Conservation (phyloP, 371 early-diverging fungal species). For the Rhizomucor pusillus region DNA sequence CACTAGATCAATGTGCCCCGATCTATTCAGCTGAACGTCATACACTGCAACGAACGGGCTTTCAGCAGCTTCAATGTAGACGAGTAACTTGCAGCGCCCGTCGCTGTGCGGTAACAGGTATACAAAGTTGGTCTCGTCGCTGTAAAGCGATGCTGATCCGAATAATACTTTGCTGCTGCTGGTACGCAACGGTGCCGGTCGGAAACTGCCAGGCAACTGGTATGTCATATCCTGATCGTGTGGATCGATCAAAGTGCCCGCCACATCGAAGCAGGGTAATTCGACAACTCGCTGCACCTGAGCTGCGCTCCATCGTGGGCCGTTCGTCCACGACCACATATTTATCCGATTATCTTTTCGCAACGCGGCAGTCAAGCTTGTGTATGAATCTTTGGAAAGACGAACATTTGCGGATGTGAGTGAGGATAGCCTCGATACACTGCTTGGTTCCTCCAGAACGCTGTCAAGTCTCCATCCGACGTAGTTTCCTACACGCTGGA, state of each 20-base stretch:
- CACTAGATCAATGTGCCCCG: background rate
- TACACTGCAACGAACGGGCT: background rate
- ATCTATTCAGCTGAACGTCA: background rate
- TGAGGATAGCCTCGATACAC: background rate
- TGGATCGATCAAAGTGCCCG: conserved; percentile 3
- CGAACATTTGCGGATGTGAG: background rate
- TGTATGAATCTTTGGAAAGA: background rate
- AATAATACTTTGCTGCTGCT: background rate
- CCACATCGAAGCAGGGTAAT: conserved; percentile 6
- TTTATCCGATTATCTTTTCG: conserved; percentile 3
- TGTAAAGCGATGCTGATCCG: no score
- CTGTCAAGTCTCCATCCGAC: background rate
- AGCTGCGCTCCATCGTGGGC: background rate
- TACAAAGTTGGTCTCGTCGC: background rate
- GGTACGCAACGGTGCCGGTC: background rate
- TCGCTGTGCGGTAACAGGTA: background rate
- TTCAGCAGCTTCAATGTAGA: background rate
- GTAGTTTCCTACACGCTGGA: background rate
- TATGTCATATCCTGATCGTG: conserved; percentile 10
- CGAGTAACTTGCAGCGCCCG: background rate
- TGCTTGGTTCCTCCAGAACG: background rate
- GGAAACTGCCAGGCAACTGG: conserved; percentile 10
- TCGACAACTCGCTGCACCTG: conserved; percentile 1
- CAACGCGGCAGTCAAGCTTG: background rate
- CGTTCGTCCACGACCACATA: conserved; percentile 4